Conservation (phyloP, 441 rosid genomes). For the Sinapis alba region DNA sequence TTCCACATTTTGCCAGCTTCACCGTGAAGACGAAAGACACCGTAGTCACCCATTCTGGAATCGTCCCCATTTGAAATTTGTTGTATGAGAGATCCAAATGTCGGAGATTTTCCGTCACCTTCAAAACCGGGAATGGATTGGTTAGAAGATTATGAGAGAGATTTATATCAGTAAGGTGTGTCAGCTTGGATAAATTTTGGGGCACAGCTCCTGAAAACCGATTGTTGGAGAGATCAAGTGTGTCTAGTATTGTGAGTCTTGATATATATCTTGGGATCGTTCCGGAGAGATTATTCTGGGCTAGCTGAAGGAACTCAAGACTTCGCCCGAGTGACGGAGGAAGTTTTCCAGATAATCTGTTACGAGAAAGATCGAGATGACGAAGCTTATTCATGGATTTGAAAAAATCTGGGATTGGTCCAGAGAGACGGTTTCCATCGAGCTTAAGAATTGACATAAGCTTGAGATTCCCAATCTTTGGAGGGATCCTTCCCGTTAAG, state of each 20-base stretch:
- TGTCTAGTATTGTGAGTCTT: slow-evolving; percentile 56
- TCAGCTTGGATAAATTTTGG: slow-evolving; percentile 36
- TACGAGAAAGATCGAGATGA: slow-evolving; percentile 42
- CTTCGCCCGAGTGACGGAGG: slow-evolving; percentile 54
- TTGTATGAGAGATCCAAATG: neutral
- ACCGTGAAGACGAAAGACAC: slow-evolving; percentile 40
- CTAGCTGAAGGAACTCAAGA: slow-evolving; percentile 45
- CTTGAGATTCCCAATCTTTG: slow-evolving; percentile 47
- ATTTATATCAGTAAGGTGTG: neutral
- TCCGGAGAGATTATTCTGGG: slow-evolving; percentile 59
- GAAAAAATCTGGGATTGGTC: slow-evolving; percentile 54
- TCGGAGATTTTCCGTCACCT: slow-evolving; percentile 38
- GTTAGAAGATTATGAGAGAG: neutral
- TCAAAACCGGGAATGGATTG: neutral
- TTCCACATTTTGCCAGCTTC: neutral
- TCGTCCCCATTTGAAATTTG: neutral
- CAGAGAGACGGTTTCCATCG: slow-evolving; percentile 52
- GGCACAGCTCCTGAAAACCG: slow-evolving; percentile 53
- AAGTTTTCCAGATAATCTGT: slow-evolving; percentile 52
- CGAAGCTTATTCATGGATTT: slow-evolving; percentile 46
- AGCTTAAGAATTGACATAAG: slow-evolving; percentile 41
- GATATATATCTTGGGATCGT: slow-evolving; percentile 58
- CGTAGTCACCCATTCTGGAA: slow-evolving; percentile 5
- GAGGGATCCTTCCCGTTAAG: slow-evolving; percentile 55
- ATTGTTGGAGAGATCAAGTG: slow-evolving; percentile 65